phyloP scores from a whole-genome alignment of 2,329 filamentous ascomycete genomes.

The Apiospora phragmitis region DNA sequence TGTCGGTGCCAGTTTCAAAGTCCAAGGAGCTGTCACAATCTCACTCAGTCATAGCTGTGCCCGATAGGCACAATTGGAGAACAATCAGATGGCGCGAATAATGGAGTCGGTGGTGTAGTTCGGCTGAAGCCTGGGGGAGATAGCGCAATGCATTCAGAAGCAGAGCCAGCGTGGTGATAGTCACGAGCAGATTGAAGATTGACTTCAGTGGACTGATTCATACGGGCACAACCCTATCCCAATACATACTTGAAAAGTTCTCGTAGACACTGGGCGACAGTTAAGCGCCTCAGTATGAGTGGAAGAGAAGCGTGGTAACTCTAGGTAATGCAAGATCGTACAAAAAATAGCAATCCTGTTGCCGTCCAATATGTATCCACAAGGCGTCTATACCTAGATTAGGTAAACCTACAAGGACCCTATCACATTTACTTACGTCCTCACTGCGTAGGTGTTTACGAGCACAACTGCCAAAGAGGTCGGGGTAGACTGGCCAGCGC shows the following conservation, averaged over 20 bases:
- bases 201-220: background rate
- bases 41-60: too few species aligned
- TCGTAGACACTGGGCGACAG: background rate
- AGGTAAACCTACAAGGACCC: background rate
- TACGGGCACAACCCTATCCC: background rate
- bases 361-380: background rate
- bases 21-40: too few species aligned
- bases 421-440: background rate
- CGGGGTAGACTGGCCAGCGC: slow-evolving; percentile 49
- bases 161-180: too few species aligned
- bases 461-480: slow-evolving; percentile 65
- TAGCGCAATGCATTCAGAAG: too few species aligned
- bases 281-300: background rate
- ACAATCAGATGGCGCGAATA: too few species aligned
- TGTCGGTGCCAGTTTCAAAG: too few species aligned
- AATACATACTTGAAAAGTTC: background rate
- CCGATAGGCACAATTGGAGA: background rate
- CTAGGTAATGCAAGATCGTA: background rate
- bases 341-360: background rate
- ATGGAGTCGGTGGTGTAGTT: too few species aligned
- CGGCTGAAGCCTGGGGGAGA: background rate
- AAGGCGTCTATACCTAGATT: background rate
- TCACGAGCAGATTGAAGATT: background rate
- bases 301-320: background rate
- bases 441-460: background rate